Base-by-base conservation (phyloP, 73 alveolate species). In the Stentor coeruleus region DNA sequence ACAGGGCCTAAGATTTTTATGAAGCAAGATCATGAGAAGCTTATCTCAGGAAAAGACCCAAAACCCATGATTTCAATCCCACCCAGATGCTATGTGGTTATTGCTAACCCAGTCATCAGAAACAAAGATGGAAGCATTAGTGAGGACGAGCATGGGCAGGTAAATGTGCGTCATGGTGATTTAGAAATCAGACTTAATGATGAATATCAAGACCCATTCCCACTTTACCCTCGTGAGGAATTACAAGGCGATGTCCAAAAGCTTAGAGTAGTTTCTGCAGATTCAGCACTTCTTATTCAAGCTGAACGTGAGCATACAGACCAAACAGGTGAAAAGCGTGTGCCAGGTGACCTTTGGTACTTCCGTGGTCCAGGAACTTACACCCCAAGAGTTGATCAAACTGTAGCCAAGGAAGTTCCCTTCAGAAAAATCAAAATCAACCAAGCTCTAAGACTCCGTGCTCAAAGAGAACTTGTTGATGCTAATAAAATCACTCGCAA, bases 341-440 rank as follows among this genome's bases (percentile, higher is more conserved):
- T 79, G 49, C 95, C 96, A 38, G 98, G 98, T 0, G 96, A 93
- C 38, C 84, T 90, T 59, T 93, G 95, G 90, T 87, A 90, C 30
- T 85, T 84, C 81, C 42, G 31, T 26, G 98, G 98, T 2, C 98
- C 98, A 3, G 85, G 77, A 58, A 86, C 95, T 11, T 91, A 87
- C 90, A 84, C 82, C 40, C 98, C 98, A 14, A 87, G 94, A 88
- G 88, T 93, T 0, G 98, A 93, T 73, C 93, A 91, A 39, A 82
- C 74, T 76, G 74, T 93, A 28, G 85, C 82, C 37, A 41, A 85
- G 0, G 42, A 58, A 28, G 37, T 91, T 26, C 37, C 58, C 11
- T 90, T 95, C 31, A 59, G 38, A n/a, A 59, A 81, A 2, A 85
- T 91, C 15, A 77, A 74, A 26, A 59, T 79, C 26, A 91, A 85